Conservation (phyloP, 306 rosid genomes). For the Rubus idaeus region DNA sequence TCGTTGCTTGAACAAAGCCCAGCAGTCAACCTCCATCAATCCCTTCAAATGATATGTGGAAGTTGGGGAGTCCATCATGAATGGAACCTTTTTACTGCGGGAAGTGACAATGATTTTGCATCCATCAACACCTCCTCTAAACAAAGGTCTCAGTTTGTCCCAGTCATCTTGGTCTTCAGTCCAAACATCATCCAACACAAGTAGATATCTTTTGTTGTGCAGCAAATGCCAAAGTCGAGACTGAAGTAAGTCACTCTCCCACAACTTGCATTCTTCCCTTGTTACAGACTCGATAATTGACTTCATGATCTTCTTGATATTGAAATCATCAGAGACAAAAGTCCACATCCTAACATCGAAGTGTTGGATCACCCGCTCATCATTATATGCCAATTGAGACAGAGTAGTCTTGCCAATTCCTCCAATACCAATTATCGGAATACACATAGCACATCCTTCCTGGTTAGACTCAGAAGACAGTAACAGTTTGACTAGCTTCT, state of each 20-base stretch:
- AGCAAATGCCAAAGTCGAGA: background rate
- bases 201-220: background rate
- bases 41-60: background rate
- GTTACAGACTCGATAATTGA: background rate
- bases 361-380: background rate
- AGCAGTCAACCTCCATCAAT: conserved; percentile 1
- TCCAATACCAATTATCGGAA: conserved; percentile 3
- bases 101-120: conserved; percentile 14
- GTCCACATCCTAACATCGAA: conserved; percentile 2
- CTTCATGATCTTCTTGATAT: conserved; percentile 6
- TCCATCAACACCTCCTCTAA: conserved; percentile 13
- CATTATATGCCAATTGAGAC: background rate
- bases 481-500: background rate
- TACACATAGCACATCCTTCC: background rate
- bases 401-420: conserved; percentile 26
- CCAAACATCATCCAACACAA: conserved; percentile 29
- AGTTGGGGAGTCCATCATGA: background rate
- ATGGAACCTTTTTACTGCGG: background rate
- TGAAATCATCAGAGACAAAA: conserved; percentile 1
- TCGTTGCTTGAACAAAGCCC: conserved; percentile 11
- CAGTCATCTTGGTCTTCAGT: conserved; percentile 9
- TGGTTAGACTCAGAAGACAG: background rate
- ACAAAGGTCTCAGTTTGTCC: conserved; percentile 10
- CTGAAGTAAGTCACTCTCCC: background rate
- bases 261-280: background rate